A percentile compares a stretch with the other conserved stretches of the same genome.
phyloP scores from a whole-genome alignment of 2,329 filamentous ascomycete genomes.

The Aspergillus quadrilineatus region DNA sequence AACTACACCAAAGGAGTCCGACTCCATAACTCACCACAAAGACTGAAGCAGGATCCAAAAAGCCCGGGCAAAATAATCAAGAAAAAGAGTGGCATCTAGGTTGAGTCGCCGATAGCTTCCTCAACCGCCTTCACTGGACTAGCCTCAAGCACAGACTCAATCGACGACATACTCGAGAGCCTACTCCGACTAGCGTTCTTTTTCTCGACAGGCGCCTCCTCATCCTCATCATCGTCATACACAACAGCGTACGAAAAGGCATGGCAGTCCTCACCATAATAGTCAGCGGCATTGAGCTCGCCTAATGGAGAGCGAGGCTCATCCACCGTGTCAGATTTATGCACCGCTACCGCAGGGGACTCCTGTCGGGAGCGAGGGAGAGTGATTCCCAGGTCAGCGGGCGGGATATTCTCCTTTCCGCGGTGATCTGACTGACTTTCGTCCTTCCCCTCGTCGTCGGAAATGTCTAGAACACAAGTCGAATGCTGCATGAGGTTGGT shows the following conservation, averaged over 20 bases:
- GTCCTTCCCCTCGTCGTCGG: conserved; percentile 71
- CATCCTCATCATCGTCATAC: conserved; percentile 55
- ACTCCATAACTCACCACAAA: too few relatives aligned
- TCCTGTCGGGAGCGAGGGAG: conserved; percentile 47
- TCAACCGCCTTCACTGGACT: conserved; percentile 25
- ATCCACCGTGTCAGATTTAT: conserved; percentile 58
- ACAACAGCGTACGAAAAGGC: conserved; percentile 62
- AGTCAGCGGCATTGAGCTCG: conserved; percentile 67
- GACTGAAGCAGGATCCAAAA: too few relatives aligned
- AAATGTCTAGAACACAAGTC: conserved; percentile 82
- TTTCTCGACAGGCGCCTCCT: conserved; percentile 17
- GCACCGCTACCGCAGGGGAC: conserved; percentile 26
- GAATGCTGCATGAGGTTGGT: conserved; percentile 91
- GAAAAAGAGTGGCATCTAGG: neutral
- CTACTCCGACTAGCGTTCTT: conserved; percentile 19
- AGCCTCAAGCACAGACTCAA: conserved; percentile 27
- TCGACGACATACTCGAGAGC: conserved; percentile 27
- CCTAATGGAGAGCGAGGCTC: conserved; percentile 66
- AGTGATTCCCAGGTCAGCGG: conserved; percentile 59
- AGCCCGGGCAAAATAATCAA: too few relatives aligned
- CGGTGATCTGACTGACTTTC: conserved; percentile 48
- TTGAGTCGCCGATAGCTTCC: neutral
- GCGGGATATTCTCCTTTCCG: conserved; percentile 93
- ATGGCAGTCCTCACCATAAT: conserved; percentile 66
- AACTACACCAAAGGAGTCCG: neutral